Base-by-base conservation (phyloP, 1,284 basidiomycete species). In the Sphaerobolus stellatus region DNA sequence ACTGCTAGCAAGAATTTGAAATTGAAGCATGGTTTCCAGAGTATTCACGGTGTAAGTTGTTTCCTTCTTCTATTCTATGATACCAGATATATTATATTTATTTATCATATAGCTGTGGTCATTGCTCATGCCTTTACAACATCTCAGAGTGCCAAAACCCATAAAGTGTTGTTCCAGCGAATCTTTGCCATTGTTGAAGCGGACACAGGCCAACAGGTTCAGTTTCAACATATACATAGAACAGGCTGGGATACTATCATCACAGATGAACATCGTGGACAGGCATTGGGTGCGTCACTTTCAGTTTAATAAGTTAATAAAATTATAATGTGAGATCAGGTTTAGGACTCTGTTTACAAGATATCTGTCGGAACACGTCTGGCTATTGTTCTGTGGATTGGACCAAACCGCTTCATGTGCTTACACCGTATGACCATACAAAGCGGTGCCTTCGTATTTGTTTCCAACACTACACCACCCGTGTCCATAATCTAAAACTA, bases 241-340 rank as follows among this genome's bases (percentile, higher is more conserved):
- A 28, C 48, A 20, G 64, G 66, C 5, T 58, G 63, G 33, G 57
- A 62, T 9, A 47, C 61, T 1, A 57, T 61, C 45, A 61, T 61
- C 30, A 63, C 62, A 9, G 66, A 68, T 55, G 56, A 58, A 3
- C 64, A 66, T 41, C 64, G 64, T 46, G 66, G 66, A 2, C 65
- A 67, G 52, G 64, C 60, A 8, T 56, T 63, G 3, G 64, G 65
- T 52, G 54, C n/a, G 18, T n/a, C n/a, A 16, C 20, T 30, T 44
- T 13, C 9, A 11, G 7, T 7, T 8, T 13, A 16, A 33, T 36
- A 22, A 14, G 18, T 30, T 34, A 24, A 22, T 16, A 40, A 11
- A 11, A 31, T n/a, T 18, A 20, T n/a, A n/a, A n/a, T n/a, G n/a
- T n/a, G 43, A 14, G 28, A 25, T 43, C 18, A 43, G 36, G 31